Percentiles rank a stretch among this genome's conserved stretches.
Evolutionary conservation across 306 rosid genomes (phyloP).

Genomic region (Citrullus mucosospermus): DNA sequence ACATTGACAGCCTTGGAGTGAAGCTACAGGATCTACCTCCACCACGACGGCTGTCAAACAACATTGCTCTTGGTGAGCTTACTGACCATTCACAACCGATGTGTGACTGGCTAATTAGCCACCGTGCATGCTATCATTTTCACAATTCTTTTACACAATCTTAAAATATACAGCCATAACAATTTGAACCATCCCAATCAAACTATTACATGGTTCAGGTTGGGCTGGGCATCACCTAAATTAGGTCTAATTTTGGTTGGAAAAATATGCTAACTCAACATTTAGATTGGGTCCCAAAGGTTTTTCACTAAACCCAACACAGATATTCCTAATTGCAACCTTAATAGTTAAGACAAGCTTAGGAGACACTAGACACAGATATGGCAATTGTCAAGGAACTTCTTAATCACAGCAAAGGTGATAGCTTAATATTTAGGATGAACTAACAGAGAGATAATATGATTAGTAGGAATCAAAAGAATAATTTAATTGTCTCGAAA

Average conservation of each 20-base stretch:
- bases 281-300: neutral
- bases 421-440: too few species aligned
- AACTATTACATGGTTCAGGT: neutral
- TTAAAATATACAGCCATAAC: neutral
- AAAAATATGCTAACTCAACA: neutral
- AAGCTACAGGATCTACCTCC: constrained; percentile 25
- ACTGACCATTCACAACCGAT: constrained; percentile 89
- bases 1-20: constrained; percentile 22
- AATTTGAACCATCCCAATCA: neutral
- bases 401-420: neutral
- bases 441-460: neutral
- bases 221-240: neutral
- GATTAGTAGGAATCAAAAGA: neutral
- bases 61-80: constrained; percentile 52
- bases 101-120: constrained; percentile 86
- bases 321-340: neutral
- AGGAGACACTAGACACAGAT: neutral
- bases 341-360: neutral
- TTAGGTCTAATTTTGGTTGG: neutral
- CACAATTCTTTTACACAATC: neutral
- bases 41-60: constrained; percentile 15
- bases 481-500: neutral
- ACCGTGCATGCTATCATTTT: constrained; percentile 15
- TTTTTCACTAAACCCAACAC: neutral
- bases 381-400: neutral